Conservation (phyloP, 257 asterid genomes). For the Solanum megistacrolobum region DNA sequence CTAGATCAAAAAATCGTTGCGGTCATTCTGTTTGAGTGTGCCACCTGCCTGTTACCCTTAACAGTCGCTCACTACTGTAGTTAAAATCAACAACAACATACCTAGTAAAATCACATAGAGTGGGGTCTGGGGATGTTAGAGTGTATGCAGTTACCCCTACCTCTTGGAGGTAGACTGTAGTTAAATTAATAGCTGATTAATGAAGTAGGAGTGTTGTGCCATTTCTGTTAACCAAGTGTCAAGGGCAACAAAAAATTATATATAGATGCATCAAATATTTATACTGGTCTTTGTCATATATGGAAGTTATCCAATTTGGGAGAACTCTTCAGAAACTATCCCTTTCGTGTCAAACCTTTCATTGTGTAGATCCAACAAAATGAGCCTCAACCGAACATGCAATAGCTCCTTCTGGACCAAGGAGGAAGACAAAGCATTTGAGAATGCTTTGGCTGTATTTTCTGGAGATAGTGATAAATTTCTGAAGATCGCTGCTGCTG, state of each 20-base stretch:
- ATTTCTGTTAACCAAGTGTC: constrained; percentile 6
- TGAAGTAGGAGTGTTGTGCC: not conserved
- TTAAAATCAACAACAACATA: not conserved
- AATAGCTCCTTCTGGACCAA: not conserved
- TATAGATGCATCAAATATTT: not conserved
- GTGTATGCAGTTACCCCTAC: not conserved
- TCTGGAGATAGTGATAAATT: not conserved
- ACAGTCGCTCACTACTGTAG: not conserved
- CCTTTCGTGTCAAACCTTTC: not conserved
- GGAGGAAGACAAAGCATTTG: constrained; percentile 11
- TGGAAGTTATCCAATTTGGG: not conserved
- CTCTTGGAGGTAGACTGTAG: not conserved
- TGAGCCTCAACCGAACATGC: not conserved
- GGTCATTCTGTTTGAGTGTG: not conserved
- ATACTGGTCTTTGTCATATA: not conserved
- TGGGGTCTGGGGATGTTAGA: not conserved
- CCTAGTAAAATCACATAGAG: not conserved
- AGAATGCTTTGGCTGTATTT: not conserved
- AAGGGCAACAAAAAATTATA: not conserved
- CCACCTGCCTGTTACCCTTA: not conserved
- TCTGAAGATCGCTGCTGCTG: not conserved
- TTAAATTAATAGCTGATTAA: not conserved
- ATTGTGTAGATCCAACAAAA: not conserved
- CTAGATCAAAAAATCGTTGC: not conserved
- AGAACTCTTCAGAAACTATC: not conserved